These are phyloP conservation scores for Orobanche coerulescens DNA, from an alignment of 257 asterid genomes.

Conservation along the genomic window DNA sequence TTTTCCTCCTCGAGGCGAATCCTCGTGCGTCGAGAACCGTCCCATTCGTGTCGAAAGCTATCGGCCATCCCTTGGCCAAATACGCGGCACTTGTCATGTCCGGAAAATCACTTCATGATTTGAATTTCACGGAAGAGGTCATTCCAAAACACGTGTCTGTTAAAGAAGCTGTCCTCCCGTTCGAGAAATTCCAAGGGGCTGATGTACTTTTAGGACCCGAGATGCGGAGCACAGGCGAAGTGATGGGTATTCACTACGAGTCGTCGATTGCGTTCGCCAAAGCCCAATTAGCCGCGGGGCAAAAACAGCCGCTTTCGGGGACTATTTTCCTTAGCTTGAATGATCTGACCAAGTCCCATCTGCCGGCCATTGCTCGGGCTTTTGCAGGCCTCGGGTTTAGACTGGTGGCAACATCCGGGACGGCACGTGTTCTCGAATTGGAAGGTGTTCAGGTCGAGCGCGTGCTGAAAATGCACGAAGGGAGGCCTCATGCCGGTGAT, in stretches of 20 bases:
- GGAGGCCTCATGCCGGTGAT: slow-evolving; percentile 87
- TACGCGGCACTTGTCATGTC: slow-evolving; percentile 97
- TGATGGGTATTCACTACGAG: slow-evolving; percentile 74
- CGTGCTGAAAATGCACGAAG: slow-evolving; percentile 92
- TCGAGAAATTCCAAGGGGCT: slow-evolving; percentile 92
- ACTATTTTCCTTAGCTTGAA: slow-evolving; percentile 80
- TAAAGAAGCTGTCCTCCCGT: slow-evolving; percentile 94
- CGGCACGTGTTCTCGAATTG: slow-evolving; percentile 68
- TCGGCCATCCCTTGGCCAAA: slow-evolving; percentile 91
- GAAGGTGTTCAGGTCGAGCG: slow-evolving; percentile 67
- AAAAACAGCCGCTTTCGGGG: slow-evolving; percentile 73
- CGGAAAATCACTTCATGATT: slow-evolving; percentile 66
- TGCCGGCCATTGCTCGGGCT: slow-evolving; percentile 58
- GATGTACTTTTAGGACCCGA: slow-evolving; percentile 94
- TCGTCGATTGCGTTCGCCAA: slow-evolving; percentile 80
- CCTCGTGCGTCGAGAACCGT: slow-evolving; percentile 96
- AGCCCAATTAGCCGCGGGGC: slow-evolving; percentile 94
- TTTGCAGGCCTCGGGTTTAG: slow-evolving; percentile 53
- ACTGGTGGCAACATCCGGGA: slow-evolving; percentile 88
- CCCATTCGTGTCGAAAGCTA: slow-evolving; percentile 94
- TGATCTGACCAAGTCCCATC: slow-evolving; percentile 70
- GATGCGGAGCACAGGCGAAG: slow-evolving; percentile 99
- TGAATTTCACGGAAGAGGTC: slow-evolving; percentile 70
- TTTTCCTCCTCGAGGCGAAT: slow-evolving; percentile 88
- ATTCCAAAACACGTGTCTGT: slow-evolving; percentile 81